Base-by-base conservation (phyloP, 140 eudicot genomes). In the Anethum foeniculum region DNA sequence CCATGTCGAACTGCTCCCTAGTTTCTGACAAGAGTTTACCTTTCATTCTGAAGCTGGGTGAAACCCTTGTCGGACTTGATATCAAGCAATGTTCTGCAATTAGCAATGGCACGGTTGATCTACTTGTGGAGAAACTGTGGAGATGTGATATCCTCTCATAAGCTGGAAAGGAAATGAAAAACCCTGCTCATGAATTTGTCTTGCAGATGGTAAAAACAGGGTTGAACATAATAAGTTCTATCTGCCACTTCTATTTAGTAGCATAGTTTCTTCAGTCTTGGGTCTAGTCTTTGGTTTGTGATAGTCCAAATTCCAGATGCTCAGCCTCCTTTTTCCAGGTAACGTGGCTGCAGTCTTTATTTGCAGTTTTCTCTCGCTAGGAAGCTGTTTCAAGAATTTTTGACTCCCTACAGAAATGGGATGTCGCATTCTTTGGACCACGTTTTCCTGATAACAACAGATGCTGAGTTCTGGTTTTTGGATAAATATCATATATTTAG, bases 111-210 rank as follows among this genome's bases (percentile, higher is more conserved):
- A 62, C 80, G 28, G 86, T 95, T 46, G 87, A 85, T 84, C 81
- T 88, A 81, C 88, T 94, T 72, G 38, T 76, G 71, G 92, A 90
- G 78, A 77, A 27, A 6, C 89, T 90, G 7, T 85, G 88, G 91
- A 86, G 88, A 78, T 94, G 97, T 49, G 95, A 92, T 79, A 88
- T 90, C 85, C 97, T 92, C 47, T 86, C 86, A 48, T 92, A 81
- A 87, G 83, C 77, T 11, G 21, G 49, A 18, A 30, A 36, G 75
- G 52, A 75, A 52, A 23, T 39, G 83, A 71, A 77, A 81, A 71
- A 71, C 16, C 74, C 87, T 34, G 34, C 18, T 69, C 51, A 18
- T 51, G 32, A 58, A 54, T 34, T 3, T 34, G 25, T 11, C 25
- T 74, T 56, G 52, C 74, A 15, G 77, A 77, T 38, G 34, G 32